Base-by-base conservation (phyloP, 106 monocot species). In the Platanthera guangdongensis region DNA sequence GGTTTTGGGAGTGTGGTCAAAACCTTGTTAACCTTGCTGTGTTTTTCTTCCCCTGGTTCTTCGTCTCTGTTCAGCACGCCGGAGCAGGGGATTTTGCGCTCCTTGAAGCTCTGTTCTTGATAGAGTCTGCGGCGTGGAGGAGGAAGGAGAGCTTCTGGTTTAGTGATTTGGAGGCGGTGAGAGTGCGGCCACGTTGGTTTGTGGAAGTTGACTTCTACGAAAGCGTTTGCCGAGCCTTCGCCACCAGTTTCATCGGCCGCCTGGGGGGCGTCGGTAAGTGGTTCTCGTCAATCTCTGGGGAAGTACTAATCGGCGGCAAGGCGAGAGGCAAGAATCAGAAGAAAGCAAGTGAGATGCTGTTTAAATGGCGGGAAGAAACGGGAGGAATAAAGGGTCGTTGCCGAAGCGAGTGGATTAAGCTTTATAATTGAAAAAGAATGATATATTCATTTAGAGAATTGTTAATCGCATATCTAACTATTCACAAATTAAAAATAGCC, bases 191-290 rank as follows among this genome's bases (percentile, higher is more conserved):
- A 25, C 25, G 25, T 0, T 25, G 25, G 25, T 25, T 25, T 25
- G 25, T 25, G 25, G 25, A 25, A 90, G 79, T 50, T n/a, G n/a
- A n/a, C n/a, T n/a, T 87, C 90, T 1, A 71, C 85, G 74, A 81
- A 87, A 4, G 87, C 57, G 55, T 79, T 87, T 0, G 87, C 74
- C 19, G 90, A 87, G 6, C 90, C 90, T 77, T 85, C 90, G 50
- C 90, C 57, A 88, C 88, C 64, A 88, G 82, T 60, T 84, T 85
- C 90, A 85, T 87, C 15, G 48, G 47, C 70, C 70, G 47, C 70
- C 70, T 5, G 48, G 70, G 70, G 48, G 47, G 70, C 70, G 9
- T 1, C 11, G 10, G 32, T 67, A n/a, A n/a, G 11, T 71, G 13
- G 13, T 15, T 71, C 70, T 48, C 47, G 13, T 71, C 70, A 47